These are phyloP conservation scores for Ettlia oleoabundans DNA, from an alignment of 139 green algal genomes.

Conservation along the genomic window DNA sequence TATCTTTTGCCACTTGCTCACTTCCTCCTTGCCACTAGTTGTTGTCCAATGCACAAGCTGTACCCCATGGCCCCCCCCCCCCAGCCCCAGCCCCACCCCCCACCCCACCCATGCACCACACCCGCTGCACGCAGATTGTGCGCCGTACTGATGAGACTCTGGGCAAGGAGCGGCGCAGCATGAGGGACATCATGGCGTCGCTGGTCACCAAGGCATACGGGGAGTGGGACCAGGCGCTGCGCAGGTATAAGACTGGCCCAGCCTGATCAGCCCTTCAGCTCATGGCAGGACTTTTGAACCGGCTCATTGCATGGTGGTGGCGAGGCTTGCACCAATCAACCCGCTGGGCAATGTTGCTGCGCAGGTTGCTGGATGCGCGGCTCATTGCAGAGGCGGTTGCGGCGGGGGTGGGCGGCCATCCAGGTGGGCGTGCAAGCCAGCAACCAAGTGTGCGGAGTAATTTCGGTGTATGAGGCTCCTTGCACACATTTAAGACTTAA, in stretches of 20 bases:
- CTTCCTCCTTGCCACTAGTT: not conserved
- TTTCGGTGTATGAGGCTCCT: too few species aligned
- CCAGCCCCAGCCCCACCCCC: too few species aligned
- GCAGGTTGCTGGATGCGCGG: slow-evolving; percentile 9
- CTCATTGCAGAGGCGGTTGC: slow-evolving; percentile 6
- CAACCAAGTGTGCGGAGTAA: not conserved
- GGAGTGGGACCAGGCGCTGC: slow-evolving; percentile 41
- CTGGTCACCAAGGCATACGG: slow-evolving; percentile 46
- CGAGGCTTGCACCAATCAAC: too few species aligned
- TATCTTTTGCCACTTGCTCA: not conserved
- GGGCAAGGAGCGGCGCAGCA: slow-evolving; percentile 49
- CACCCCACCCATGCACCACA: too few species aligned
- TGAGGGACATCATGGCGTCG: slow-evolving; percentile 49
- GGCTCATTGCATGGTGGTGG: too few species aligned
- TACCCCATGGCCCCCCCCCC: too few species aligned
- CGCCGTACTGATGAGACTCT: slow-evolving; percentile 26
- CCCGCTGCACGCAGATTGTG: slow-evolving; percentile 52
- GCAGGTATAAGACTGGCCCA: too few species aligned
- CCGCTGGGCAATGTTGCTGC: too few species aligned
- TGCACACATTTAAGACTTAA: too few species aligned
- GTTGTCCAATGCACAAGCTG: too few species aligned
- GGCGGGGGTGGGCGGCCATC: slow-evolving; percentile 1
- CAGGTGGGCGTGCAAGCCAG: not conserved
- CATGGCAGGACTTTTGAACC: too few species aligned
- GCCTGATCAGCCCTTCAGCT: too few species aligned